Base-by-base conservation (phyloP, 805 yeast genomes). In the Wickerhamiella sergipiensis region DNA sequence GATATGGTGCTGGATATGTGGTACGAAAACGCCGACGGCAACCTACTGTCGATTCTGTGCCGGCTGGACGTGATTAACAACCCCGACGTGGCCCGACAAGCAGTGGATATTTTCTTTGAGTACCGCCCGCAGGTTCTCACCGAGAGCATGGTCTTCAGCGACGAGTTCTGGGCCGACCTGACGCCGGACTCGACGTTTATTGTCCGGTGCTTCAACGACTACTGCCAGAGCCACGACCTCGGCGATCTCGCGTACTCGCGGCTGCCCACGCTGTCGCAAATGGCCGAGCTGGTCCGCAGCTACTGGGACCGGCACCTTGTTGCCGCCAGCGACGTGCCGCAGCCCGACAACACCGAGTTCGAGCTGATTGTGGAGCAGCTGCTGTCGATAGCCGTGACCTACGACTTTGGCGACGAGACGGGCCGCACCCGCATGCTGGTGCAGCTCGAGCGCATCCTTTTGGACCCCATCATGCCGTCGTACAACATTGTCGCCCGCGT, bases 371-470 rank as follows among this genome's bases (percentile, higher is more conserved):
- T 88, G 43, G 79, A 79, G 52, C 95, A 92, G 64, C 64, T 90
- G 19, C 63, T 90, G 39, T 65, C 70, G 9, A 75, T 86, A 24
- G 81, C 89, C 0, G 75, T 75, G 26, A 76, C 77, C 39, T 83
- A 83, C 61, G 97, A 92, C 64, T 87, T 79, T 60, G 82, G 87
- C 58, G 97, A 92, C 68, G 95, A 89, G 64, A 76, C 84, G 46
- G 96, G 97, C 19, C 77, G 96, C 61, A 75, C 95, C 63, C 79
- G 79, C 45, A 79, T 87, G 78, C 67, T 84, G 40, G 74, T 71
- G 29, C 72, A 78, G 1, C 66, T 81, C 4, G 72, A 86, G 18
- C 51, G 54, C n/a, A 58, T 65, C 2, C 47, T 65, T 52, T 73
- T 81, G 1, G 72, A 76, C 43, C 82, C 68, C 84, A 23, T 65